Base-by-base conservation (phyloP, 2,329 filamentous ascomycete species). In the Parascedosporium putredinis region DNA sequence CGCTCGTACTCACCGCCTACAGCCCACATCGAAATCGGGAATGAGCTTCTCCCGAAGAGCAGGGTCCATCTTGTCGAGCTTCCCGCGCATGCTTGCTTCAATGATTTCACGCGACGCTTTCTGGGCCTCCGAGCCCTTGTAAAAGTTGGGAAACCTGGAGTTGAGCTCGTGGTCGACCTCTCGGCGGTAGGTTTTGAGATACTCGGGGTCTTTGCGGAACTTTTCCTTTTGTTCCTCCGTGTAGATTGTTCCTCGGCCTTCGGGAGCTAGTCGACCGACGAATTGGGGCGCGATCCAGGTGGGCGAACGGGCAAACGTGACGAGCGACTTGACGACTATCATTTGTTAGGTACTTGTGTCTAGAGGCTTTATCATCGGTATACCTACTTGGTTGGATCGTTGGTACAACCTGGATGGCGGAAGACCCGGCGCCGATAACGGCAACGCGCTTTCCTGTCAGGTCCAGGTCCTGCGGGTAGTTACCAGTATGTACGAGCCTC, bases 341-440 rank as follows among this genome's bases (percentile, higher is more conserved):
- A 5, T 45, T 31, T 50, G 49, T 33, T 40, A 50, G 31, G n/a
- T 25, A 29, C 27, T 5, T 20, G 24, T 16, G 7, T 14, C 45
- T 12, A 12, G 16, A 22, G n/a, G 20, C 44, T 44, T 40, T 1
- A 42, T 29, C 38, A 43, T 49, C 16, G 23, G 5, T 5, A 27
- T 44, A 48, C 10, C 47, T 53, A 16, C 18, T 20, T 6, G 66
- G 62, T 55, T 73, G 69, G 27, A 74, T 67, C 1, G 61, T 61
- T 1, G 71, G 69, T 2, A 74, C 65, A 7, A 78, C 66, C 57
- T 78, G 75, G 8, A 78, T 71, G 9, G 70, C 73, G 10, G 71
- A 72, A 20, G 72, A 71, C 0, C 75, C 75, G 14, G 59, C 73
- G 5, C 75, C 76, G 45, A 79, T 75, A n/a, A 79, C 62, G 10